These are phyloP conservation scores for Erysiphe pulchra DNA, from an alignment of 2,329 filamentous ascomycete genomes.

Conservation along the genomic window DNA sequence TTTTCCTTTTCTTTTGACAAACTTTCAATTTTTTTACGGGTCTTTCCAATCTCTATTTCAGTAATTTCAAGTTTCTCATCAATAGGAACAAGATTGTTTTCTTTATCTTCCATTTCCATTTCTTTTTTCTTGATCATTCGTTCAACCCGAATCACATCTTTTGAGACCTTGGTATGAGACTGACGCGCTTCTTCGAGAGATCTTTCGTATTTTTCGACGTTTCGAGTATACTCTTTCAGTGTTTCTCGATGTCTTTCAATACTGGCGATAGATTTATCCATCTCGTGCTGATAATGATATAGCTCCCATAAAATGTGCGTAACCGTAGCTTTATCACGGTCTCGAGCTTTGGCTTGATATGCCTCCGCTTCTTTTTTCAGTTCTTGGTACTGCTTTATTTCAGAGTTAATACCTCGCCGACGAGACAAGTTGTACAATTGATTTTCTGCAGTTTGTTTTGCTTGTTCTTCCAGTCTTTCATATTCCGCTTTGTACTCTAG, in stretches of 20 bases:
- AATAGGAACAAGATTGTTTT: conserved; percentile 66
- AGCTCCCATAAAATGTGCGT: conserved; percentile 92
- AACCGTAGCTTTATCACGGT: conserved; percentile 75
- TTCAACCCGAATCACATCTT: conserved; percentile 60
- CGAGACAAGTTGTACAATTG: conserved; percentile 72
- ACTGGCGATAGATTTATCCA: conserved; percentile 71
- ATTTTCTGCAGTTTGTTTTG: conserved; percentile 68
- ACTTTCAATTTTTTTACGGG: conserved; percentile 39
- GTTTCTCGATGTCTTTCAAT: conserved; percentile 91
- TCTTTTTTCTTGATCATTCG: conserved; percentile 66
- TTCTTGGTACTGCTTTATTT: conserved; percentile 93
- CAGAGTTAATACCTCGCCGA: conserved; percentile 81
- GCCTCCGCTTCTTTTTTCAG: conserved; percentile 90
- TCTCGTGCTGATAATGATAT: conserved; percentile 78
- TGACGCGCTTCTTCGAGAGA: conserved; percentile 58
- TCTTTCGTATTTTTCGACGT: conserved; percentile 61
- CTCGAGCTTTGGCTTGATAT: conserved; percentile 72
- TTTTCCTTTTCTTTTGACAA: conserved; percentile 53
- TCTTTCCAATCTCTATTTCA: conserved; percentile 39
- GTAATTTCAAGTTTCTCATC: conserved; percentile 78
- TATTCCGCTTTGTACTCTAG: conserved; percentile 88
- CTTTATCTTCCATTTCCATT: conserved; percentile 63
- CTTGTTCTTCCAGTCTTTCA: conserved; percentile 64
- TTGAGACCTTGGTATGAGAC: conserved; percentile 53
- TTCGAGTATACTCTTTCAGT: conserved; percentile 72